A percentile compares a stretch with the other conserved stretches of the same genome.
These are phyloP conservation scores for Citrullus amarus DNA, from an alignment of 306 rosid species.

Conservation along the genomic window DNA sequence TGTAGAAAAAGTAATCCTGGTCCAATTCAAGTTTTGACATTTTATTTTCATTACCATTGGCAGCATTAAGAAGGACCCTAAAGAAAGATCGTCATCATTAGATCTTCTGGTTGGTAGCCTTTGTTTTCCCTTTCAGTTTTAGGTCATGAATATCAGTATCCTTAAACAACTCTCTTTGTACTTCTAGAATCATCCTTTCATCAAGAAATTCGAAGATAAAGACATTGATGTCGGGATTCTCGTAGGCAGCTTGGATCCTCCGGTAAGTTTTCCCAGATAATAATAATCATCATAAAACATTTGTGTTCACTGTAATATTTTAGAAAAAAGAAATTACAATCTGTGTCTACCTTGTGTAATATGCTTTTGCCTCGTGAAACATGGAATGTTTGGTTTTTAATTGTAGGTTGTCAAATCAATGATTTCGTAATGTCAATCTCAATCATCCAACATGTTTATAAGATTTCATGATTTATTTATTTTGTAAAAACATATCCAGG, in stretches of 20 bases:
- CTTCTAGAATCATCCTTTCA: constrained; percentile 81
- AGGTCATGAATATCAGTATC: neutral
- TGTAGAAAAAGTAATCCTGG: neutral
- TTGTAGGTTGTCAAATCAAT: neutral
- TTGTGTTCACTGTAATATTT: neutral
- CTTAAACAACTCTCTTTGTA: constrained; percentile 11
- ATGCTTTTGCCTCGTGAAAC: constrained; percentile 2
- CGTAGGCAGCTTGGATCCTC: constrained; percentile 87
- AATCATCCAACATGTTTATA: no score
- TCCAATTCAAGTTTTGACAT: neutral
- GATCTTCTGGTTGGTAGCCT: constrained; percentile 75
- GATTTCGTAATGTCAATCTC: neutral
- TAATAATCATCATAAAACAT: constrained; percentile 11
- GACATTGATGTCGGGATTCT: constrained; percentile 86
- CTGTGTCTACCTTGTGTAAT: neutral
- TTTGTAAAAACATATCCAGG: neutral
- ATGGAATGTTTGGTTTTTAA: neutral
- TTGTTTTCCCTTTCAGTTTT: neutral
- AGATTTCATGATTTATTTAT: neutral
- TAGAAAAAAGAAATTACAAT: neutral
- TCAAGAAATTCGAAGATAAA: constrained; percentile 89
- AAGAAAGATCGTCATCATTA: constrained; percentile 58
- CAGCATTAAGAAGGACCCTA: constrained; percentile 90
- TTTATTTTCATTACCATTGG: constrained; percentile 17
- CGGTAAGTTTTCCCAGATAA: constrained; percentile 69